Evolutionary conservation across 805 yeast species (phyloP), one percentile per base, ranked within the genome.

Genomic region (Metschnikowia peoriensis): DNA sequence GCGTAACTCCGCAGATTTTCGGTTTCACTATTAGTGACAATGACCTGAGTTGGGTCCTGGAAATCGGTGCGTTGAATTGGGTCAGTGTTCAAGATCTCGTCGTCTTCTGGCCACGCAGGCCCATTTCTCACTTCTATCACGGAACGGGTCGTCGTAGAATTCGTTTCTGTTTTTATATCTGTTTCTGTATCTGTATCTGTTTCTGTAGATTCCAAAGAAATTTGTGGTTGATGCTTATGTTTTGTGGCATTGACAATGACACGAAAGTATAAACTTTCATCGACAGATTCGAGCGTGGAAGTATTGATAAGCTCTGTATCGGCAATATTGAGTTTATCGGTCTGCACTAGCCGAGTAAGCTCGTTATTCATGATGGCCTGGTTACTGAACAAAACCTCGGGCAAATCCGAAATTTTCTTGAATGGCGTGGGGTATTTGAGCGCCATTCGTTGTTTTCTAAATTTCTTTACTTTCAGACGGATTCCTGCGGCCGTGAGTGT

Each of bases 11-110:
- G 62, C 42, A 64, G 64, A 4, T 66, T 61, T 8, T 69, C 54
- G 27, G 65, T 66, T 15, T 72, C 66, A 2, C 71, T 66, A 41
- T 78, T 76, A 1, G 77, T 69, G 6, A 81, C 66, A 41, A 76
- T 72, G 60, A 82, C 81, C 38, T 69, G 60, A 1, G 79, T 74
- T 7, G 80, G 77, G 50, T 70, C 70, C 41, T 71, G 71, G 49
- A 79, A 77, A 34, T 84, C 86, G 2, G 74, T 57, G 16, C 62
- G 61, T 50, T 71, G 73, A 47, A 70, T 68, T 40, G 66, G 65
- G 16, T 65, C 71, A 15, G 70, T 64, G 28, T 68, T 71, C 14
- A 67, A 56, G 5, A 61, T 63, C 27, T 71, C 77, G n/a, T 71
- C 76, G 22, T 73, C 74, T 12, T 62, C 67, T 12, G 67, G 63